Evolutionary conservation across 1,284 basidiomycete genomes (phyloP), one percentile per base, ranked within the genome.

Genomic region (Cryptococcus sp.): DNA sequence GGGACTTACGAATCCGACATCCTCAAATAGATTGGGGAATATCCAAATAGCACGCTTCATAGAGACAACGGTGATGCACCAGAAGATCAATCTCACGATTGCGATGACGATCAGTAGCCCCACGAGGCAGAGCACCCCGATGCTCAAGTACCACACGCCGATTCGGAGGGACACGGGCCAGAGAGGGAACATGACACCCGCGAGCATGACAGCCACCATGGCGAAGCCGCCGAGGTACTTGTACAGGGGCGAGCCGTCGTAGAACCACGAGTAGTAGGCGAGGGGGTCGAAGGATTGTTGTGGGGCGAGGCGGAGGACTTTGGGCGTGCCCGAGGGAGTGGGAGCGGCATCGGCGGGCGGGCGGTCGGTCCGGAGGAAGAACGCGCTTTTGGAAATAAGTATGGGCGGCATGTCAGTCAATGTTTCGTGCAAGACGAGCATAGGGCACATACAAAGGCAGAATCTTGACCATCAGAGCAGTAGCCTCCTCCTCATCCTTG

Each of bases 111-210:
- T 93, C 80, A 98, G 95, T 60, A 91, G 78, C 35, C 86, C 94
- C 59, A 98, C 85, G 62, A 98, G 81, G 24, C 90, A 90, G 28
- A 99, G 82, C 68, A 93, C 87, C 38, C 79, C 89, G 56, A 98
- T 87, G 63, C 87, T 89, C 63, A 98, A 81, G 77, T 98, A 98
- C 88, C 91, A 98, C 52, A 96, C 95, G 40, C 95, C 95, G 43
- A 95, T 80, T n/a, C 95, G 83, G 82, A 98, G 85, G 66, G 85
- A 86, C 45, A 87, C 85, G 2, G 95, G 95, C 95, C 96, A 98
- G 15, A 98, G 83, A 0, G 95, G 95, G 84, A 98, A 99, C 92
- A 99, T 97, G 72, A 98, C 95, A 1, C 90, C 94, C 1, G 89
- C 94, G 45, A 99, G 86, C 82, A 98, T 92, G 70, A 97, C 81